Evolutionary conservation across 148 eudicot genomes (phyloP).

Genomic region (Camellia granthamiana): DNA sequence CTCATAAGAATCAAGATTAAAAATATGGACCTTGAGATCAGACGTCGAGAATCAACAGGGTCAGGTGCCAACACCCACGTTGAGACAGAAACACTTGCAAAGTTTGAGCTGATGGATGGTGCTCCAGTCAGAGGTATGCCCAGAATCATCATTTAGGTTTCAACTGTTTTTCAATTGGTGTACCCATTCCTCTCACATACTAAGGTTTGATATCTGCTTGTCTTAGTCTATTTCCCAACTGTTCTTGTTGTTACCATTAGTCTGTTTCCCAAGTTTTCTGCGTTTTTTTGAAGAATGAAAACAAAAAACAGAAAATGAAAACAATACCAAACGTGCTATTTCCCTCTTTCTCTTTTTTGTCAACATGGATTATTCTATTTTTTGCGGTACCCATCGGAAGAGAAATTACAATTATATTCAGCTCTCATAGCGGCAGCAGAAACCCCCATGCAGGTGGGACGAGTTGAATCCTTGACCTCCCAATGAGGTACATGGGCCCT

Average conservation of each 20-base stretch:
- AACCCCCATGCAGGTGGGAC: too few species aligned
- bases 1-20: constrained; percentile 94
- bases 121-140: constrained; percentile 96
- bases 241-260: neutral
- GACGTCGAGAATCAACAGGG: constrained; percentile 94
- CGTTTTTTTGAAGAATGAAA: too few species aligned
- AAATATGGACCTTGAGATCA: constrained; percentile 95
- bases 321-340: too few species aligned
- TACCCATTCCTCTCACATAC: neutral
- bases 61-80: constrained; percentile 94
- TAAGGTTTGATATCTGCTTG: neutral
- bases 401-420: too few species aligned
- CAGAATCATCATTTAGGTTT: neutral
- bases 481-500: too few species aligned
- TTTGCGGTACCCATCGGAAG: too few species aligned
- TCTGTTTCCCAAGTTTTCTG: neutral
- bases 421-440: too few species aligned
- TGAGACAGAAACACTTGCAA: constrained; percentile 95
- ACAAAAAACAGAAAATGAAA: too few species aligned
- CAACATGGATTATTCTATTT: too few species aligned
- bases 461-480: too few species aligned
- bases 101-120: constrained; percentile 97
- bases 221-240: neutral
- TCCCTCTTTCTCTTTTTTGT: too few species aligned
- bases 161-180: neutral